These are phyloP conservation scores for Solanum chaucha DNA, from an alignment of 257 asterid species.

Conservation along the genomic window DNA sequence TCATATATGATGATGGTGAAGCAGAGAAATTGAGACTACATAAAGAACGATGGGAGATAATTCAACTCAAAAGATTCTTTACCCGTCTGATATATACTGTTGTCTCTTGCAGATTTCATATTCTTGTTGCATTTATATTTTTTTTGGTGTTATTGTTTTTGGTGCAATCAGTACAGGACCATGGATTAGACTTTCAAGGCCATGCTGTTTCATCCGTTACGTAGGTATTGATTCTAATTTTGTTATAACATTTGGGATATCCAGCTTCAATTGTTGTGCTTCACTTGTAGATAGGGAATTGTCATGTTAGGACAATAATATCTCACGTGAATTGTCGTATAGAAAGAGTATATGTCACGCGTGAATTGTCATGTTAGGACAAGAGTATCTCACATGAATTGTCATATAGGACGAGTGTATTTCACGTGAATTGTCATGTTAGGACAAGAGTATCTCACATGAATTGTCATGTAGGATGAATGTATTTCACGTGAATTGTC, in stretches of 20 bases:
- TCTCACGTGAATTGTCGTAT: background rate
- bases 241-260: background rate
- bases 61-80: constrained; percentile 10
- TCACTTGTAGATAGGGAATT: background rate
- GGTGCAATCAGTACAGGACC: constrained; percentile 15
- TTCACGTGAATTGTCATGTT: no score
- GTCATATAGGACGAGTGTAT: no score
- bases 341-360: no score
- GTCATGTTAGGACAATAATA: no score
- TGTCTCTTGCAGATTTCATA: background rate
- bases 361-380: no score
- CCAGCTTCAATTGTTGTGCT: background rate
- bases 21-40: constrained; percentile 30
- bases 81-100: background rate
- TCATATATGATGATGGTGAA: constrained; percentile 36
- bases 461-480: no score
- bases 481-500: background rate
- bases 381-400: background rate
- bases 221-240: constrained; percentile 23
- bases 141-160: background rate
- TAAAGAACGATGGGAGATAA: constrained; percentile 34
- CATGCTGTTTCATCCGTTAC: background rate
- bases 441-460: no score
- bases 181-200: constrained; percentile 4
- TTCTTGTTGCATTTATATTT: background rate